Conservation (phyloP, 225 moss, liverwort and hornwort genomes). For the Lunularia cruciata region DNA sequence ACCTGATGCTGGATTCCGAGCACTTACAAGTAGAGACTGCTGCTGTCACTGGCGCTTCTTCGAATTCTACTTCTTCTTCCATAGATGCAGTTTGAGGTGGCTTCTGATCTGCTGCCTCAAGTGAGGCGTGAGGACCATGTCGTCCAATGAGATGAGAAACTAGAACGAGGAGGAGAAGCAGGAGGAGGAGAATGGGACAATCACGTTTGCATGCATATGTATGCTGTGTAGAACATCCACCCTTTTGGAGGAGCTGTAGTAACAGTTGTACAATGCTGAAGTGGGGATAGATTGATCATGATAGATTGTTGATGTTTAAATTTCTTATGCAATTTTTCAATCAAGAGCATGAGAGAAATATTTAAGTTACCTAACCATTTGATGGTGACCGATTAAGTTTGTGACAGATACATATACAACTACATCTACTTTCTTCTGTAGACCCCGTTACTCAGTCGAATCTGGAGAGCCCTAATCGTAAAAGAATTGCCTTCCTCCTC, state of each 20-base stretch:
- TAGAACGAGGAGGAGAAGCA: conserved; percentile 24
- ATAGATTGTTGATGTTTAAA: too few species aligned
- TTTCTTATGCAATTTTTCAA: too few species aligned
- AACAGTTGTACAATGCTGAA: too few species aligned
- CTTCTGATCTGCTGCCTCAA: neutral
- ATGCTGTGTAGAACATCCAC: too few species aligned
- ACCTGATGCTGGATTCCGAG: neutral
- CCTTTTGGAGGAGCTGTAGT: too few species aligned
- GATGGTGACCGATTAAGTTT: too few species aligned
- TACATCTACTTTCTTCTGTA: neutral
- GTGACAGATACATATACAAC: too few species aligned
- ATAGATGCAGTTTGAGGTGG: neutral
- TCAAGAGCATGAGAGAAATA: too few species aligned
- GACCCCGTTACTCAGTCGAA: neutral
- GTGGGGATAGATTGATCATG: too few species aligned
- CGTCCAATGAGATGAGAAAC: conserved; percentile 21
- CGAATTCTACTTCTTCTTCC: neutral
- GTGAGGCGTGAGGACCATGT: conserved; percentile 15
- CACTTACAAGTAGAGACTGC: neutral
- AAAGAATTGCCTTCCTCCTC: neutral
- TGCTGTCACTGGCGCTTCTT: neutral
- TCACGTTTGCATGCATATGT: neutral
- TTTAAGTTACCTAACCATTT: too few species aligned
- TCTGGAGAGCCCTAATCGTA: neutral
- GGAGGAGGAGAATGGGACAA: conserved; percentile 13